Base-by-base conservation (phyloP, 2,329 filamentous ascomycete species). In the Gliomastix tumulicola region DNA sequence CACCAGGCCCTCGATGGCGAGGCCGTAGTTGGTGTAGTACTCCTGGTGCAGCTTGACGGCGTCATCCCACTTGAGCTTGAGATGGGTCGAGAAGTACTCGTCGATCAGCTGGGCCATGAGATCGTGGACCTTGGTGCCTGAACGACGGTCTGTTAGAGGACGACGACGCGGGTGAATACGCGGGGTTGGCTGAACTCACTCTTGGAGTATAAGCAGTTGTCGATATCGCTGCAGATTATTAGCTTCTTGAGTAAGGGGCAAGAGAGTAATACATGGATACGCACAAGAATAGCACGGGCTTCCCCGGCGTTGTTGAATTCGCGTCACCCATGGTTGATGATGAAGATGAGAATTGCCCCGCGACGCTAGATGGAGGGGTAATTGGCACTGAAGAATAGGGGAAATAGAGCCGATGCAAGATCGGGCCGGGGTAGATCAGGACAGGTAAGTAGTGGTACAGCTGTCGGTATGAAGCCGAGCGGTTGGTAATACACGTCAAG, bases 1-100 rank as follows among this genome's bases (percentile, higher is more conserved):
- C 25, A 95, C 87, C 2, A 98, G 74, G 2, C 92, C 92, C 64
- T 97, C 88, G 45, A 98, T 94, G 21, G 92, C 92, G n/a, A 98
- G 77, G 21, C 94, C 92, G 57, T 98, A 98, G 58, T 86, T 88
- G 52, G 81, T 83, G 67, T 97, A 98, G 68, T 98, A 98, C 50
- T 89, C 85, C 58, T 79, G 72, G 61, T 97, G 92, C 19, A 98
- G 76, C 50, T 82, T 75, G 41, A 78, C 78, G n/a, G 92, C 92
- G 41, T 97, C 90, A 37, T 87, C 73, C 48, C 71, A 69, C 2
- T 76, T 71, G 3, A 97, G 67, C 17, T 79, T 75, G 5, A 97
- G 76, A 57, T 96, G 88, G 36, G 69, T 69, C 35, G 67, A 57
- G 47, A 79, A 79, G 55, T 76, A 77, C 41, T 68, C 53, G 49